These are phyloP conservation scores for Vitis amurensis DNA, from an alignment of 164 flowering plant species.

Conservation along the genomic window DNA sequence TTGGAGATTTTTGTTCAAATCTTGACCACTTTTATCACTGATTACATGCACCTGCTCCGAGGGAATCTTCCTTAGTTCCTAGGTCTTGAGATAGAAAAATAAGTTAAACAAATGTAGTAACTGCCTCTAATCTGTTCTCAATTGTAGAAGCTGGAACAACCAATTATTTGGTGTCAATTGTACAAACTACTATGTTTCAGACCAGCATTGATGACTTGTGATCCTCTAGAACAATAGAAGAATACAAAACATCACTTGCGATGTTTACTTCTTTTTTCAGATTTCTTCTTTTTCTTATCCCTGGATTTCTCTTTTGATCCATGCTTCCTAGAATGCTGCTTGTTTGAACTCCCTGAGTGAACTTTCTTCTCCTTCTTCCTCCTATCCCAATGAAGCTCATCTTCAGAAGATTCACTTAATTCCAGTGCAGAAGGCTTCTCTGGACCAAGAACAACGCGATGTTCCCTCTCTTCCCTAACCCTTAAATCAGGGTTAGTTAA, in stretches of 20 bases:
- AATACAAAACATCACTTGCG: not conserved
- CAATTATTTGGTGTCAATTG: not conserved
- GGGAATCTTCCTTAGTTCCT: too few relatives aligned
- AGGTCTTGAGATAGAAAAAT: too few relatives aligned
- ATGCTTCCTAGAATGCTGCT: conserved; percentile 41
- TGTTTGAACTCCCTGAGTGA: conserved; percentile 27
- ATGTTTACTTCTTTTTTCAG: conserved; percentile 32
- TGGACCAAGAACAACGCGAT: conserved; percentile 52
- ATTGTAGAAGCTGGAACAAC: not conserved
- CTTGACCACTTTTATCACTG: too few relatives aligned
- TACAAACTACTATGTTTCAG: not conserved
- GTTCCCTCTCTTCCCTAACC: conserved; percentile 31
- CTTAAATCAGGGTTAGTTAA: conserved; percentile 21
- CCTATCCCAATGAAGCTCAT: conserved; percentile 21
- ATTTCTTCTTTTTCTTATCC: conserved; percentile 31
- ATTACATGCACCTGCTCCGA: too few relatives aligned
- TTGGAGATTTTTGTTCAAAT: too few relatives aligned
- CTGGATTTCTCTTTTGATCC: conserved; percentile 39
- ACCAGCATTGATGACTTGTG: not conserved
- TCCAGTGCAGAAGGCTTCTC: conserved; percentile 50
- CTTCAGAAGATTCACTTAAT: conserved; percentile 30
- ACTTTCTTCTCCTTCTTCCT: conserved; percentile 32
- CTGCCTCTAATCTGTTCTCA: not conserved
- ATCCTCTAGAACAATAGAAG: not conserved
- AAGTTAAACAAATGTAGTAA: too few relatives aligned